Conservation (phyloP, 177 flowering plant genomes). For the Vitis hybrid region DNA sequence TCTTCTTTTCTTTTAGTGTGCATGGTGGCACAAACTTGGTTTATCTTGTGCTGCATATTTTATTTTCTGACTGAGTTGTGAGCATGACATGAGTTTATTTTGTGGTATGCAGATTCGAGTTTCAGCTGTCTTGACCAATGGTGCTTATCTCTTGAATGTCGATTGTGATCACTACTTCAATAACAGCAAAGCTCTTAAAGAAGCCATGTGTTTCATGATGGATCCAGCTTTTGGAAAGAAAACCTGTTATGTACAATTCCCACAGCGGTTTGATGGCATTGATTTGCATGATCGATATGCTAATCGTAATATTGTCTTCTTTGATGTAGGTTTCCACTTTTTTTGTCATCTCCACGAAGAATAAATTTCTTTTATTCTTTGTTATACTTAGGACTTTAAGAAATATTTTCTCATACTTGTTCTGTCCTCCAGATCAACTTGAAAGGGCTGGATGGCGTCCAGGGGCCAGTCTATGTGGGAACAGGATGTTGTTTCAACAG, state of each 20-base stretch:
- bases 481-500: constrained; percentile 99
- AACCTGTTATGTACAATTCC: constrained; percentile 96
- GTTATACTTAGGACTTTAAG: not conserved
- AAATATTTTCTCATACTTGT: not conserved
- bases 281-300: constrained; percentile 99
- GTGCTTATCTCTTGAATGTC: constrained; percentile 93
- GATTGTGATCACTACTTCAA: constrained; percentile 99
- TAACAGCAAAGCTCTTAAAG: constrained; percentile 94
- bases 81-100: constrained; percentile 5
- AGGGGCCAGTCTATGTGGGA: constrained; percentile 99
- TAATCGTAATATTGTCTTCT: constrained; percentile 94
- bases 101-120: constrained; percentile 77
- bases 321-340: constrained; percentile 60
- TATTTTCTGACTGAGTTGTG: not conserved
- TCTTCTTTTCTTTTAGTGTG: too few species aligned
- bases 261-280: constrained; percentile 98
- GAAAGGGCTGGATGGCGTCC: constrained; percentile 97
- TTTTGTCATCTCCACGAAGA: not conserved
- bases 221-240: constrained; percentile 87
- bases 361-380: not conserved
- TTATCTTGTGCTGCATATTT: too few species aligned
- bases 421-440: constrained; percentile 69
- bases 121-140: constrained; percentile 97
- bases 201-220: constrained; percentile 99
- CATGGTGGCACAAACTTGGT: too few species aligned